Evolutionary conservation across 495 filamentous ascomycete species (phyloP), one percentile per base, ranked within the genome.

Genomic region (Penicillium flavigenum): DNA sequence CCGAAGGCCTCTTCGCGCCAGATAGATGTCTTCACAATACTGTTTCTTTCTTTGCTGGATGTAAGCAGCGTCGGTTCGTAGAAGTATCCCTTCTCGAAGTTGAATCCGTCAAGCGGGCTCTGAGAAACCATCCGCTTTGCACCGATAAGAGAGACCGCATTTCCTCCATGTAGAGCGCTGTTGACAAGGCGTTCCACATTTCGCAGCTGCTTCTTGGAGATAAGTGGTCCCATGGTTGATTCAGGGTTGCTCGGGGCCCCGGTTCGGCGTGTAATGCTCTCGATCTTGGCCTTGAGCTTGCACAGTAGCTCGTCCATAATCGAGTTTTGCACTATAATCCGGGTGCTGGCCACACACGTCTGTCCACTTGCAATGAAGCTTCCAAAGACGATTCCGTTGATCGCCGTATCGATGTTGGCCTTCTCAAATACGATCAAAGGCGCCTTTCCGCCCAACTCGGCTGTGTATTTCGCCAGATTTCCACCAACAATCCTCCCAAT

Each of bases 391-490:
- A 84, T 80, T 9, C 81, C 82, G 56, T 85, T 81, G 10, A 83
- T 81, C 5, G 82, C 79, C 5, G 71, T 60, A 42, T 77, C 72
- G 5, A 85, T 49, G 32, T 83, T 73, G 3, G 82, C 75, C 26
- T 77, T 69, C 19, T 74, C 64, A 41, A 85, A 85, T 10, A 86
- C 71, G 34, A 85, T 58, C 10, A 86, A 66, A 0, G 83, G 82
- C 0, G 82, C 82, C 64, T 87, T 86, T 0, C 84, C 84, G 1
- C 83, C 84, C 16, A 86, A 60, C 62, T 87, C 83, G 0, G 82
- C 81, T 17, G 81, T 85, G 47, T 81, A 81, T 17, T 74, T 76
- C 16, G 78, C 75, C 39, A 87, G 62, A 55, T 84, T 84, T 11
- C 66, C 60, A 2, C 79, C 78, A 0, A 75, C 83, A 12, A 78